Base-by-base conservation (phyloP, 805 yeast genomes). In the Nakazawaea sp. region DNA sequence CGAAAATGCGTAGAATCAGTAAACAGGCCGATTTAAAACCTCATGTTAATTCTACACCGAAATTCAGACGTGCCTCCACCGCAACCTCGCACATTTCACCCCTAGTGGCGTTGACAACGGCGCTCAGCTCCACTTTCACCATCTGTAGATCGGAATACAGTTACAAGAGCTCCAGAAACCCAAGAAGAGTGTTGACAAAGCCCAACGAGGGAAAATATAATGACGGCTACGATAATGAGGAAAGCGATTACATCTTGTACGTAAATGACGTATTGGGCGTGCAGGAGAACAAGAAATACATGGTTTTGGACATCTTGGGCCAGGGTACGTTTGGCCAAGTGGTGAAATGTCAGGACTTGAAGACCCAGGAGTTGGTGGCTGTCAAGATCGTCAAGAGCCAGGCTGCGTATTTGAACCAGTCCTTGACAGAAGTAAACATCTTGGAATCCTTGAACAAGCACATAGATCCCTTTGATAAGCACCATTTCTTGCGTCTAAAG, bases 321-420 rank as follows among this genome's bases (percentile, higher is more conserved):
- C 90, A 89, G 44, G 99, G 99, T 2, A 89, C 98, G 1, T 92
- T 92, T 67, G 98, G 98, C 8, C 97, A 92, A 61, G 99, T 92
- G 32, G 94, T 89, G 29, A 92, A 90, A 61, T 90, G 97, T 60
- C 95, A 86, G 55, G 74, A 78, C 48, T 45, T 66, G 44, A 60
- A 58, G 32, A 84, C 88, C 32, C 92, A 87, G 53, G 90, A 86
- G 44, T 75, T 90, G 16, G 85, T 89, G 18, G 98, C 98, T 1
- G 94, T 92, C 26, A 92, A 92, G 59, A 94, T 92, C 30, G 85
- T 92, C 41, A 92, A 90, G 56, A 82, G 95, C 25, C 83, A 83
- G 53, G 86, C 95, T 4, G 96, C 94, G 8, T 89, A 82, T 52
- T 67, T 88, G 56, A 88, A 86, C 53, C 98, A 94, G 59, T 82